Conservation (phyloP, 140 eudicot species). For the Ambrosia hybrid region DNA sequence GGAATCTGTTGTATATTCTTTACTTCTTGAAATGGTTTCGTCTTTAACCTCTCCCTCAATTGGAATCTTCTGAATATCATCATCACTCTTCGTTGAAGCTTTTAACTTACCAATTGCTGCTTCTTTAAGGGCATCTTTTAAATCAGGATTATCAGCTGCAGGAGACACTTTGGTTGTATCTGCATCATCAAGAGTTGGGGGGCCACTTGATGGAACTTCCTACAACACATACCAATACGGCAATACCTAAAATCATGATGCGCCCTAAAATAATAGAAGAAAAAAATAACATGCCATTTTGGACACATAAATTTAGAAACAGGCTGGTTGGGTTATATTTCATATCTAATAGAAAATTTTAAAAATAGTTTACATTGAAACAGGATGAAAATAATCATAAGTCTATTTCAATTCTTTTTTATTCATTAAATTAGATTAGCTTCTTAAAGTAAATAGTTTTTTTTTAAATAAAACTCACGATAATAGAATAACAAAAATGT, state of each 20-base stretch:
- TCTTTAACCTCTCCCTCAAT: conserved; percentile 51
- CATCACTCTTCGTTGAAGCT: conserved; percentile 65
- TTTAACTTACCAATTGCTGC: conserved; percentile 5
- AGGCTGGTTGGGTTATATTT: background rate
- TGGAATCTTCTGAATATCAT: conserved; percentile 40
- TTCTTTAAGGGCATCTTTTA: conserved; percentile 38
- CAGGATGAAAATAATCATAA: background rate
- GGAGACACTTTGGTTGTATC: conserved; percentile 38
- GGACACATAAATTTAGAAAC: background rate
- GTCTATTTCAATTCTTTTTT: background rate
- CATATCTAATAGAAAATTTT: background rate
- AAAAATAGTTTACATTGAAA: background rate
- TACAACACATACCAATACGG: conserved; percentile 29
- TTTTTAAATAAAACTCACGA: background rate
- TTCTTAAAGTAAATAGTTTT: background rate
- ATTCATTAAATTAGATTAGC: background rate
- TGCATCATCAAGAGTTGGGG: conserved; percentile 40
- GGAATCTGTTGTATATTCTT: conserved; percentile 52
- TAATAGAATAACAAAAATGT: background rate
- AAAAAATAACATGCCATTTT: background rate
- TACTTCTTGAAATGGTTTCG: conserved; percentile 36
- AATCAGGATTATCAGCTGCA: conserved; percentile 30
- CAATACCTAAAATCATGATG: background rate
- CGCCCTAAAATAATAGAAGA: background rate
- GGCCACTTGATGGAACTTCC: conserved; percentile 56